A percentile compares a stretch with the other conserved stretches of the same genome.
These are phyloP conservation scores for Posidonia oceanica DNA, from an alignment of 116 monocot genomes.

Conservation along the genomic window DNA sequence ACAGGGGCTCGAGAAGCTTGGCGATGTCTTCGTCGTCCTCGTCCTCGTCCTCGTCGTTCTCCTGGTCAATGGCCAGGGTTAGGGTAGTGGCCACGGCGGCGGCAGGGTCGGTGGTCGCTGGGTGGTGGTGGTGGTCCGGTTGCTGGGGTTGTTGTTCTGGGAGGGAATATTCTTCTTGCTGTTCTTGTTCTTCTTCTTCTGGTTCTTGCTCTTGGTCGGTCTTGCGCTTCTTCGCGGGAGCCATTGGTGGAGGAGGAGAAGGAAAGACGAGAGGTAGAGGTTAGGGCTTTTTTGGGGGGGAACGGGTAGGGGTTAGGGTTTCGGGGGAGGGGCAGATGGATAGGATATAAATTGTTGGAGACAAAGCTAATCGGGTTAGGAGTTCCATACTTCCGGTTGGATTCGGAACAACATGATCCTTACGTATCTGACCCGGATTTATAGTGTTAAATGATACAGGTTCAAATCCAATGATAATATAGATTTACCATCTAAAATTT, in stretches of 20 bases:
- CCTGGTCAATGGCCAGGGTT: neutral
- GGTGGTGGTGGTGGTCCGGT: neutral
- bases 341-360: neutral
- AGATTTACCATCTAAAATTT: too few relatives aligned
- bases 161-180: neutral
- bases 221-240: slow-evolving; percentile 8
- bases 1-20: slow-evolving; percentile 51
- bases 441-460: too few relatives aligned
- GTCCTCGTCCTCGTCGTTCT: slow-evolving; percentile 6
- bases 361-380: neutral
- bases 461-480: too few relatives aligned
- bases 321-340: neutral
- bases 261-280: neutral
- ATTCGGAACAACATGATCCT: too few relatives aligned
- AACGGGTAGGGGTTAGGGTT: neutral
- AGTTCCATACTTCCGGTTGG: too few relatives aligned
- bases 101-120: neutral
- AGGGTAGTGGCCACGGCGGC: too few relatives aligned
- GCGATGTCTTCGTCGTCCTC: slow-evolving; percentile 40
- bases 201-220: neutral
- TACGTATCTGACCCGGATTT: too few relatives aligned
- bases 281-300: neutral
- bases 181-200: slow-evolving; percentile 2
- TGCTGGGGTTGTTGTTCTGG: neutral
- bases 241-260: neutral